These are phyloP conservation scores for Amylostereum chailletii DNA, from an alignment of 1,284 basidiomycete genomes.

Conservation along the genomic window DNA sequence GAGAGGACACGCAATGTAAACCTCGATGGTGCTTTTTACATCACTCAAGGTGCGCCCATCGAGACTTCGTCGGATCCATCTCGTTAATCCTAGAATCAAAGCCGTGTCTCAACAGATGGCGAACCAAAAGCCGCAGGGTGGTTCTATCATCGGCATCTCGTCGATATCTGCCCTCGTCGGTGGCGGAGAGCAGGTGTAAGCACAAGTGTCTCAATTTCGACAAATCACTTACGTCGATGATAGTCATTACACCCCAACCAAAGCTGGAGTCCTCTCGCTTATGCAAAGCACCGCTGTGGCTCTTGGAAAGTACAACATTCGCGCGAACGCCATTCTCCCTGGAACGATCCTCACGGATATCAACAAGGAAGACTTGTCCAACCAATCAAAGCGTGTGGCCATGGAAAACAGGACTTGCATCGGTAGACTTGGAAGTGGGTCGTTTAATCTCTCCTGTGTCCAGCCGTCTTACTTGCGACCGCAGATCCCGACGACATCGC, in stretches of 20 bases:
- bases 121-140: conserved; percentile 58
- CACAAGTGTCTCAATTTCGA: background rate
- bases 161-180: conserved; percentile 76
- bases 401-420: conserved; percentile 65
- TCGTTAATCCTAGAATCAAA: conserved; percentile 16
- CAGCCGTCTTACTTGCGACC: conserved; percentile 1
- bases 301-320: conserved; percentile 66
- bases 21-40: conserved; percentile 72
- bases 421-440: conserved; percentile 56
- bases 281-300: conserved; percentile 82
- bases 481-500: conserved; percentile 67
- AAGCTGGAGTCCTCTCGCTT: conserved; percentile 71
- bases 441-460: background rate
- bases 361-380: conserved; percentile 68
- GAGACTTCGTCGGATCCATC: background rate
- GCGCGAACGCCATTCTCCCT: conserved; percentile 60
- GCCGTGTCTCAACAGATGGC: conserved; percentile 77
- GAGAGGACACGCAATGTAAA: conserved; percentile 67
- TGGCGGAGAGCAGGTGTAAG: conserved; percentile 61
- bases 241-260: conserved; percentile 76
- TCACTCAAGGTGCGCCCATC: conserved; percentile 47
- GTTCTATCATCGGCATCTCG: conserved; percentile 69
- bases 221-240: conserved; percentile 1
- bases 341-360: conserved; percentile 76
- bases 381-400: conserved; percentile 50